Evolutionary conservation across 1,139 yeast genomes (phyloP).

Genomic region (Candida smagusa): DNA sequence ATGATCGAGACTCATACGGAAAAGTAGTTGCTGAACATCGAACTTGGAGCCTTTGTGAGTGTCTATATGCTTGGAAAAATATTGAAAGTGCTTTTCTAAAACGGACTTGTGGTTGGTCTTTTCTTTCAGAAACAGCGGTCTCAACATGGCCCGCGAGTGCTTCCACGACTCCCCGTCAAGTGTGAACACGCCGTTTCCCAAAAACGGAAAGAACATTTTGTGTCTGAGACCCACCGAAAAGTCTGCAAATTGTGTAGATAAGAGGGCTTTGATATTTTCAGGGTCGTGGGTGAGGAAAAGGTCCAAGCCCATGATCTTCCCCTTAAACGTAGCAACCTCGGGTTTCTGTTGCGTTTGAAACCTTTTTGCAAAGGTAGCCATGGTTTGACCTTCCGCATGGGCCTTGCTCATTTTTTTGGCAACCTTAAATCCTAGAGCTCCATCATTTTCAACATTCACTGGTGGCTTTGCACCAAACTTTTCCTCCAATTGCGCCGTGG

Average conservation of each 20-base stretch:
- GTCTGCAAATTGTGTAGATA: conserved; percentile 47
- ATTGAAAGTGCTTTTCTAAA: conserved; percentile 47
- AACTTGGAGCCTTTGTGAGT: conserved; percentile 21
- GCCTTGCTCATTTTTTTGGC: conserved; percentile 4
- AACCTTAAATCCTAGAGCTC: conserved; percentile 12
- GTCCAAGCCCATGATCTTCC: conserved; percentile 13
- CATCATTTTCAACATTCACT: conserved; percentile 7
- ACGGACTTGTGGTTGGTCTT: conserved; percentile 49
- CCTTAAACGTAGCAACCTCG: conserved; percentile 11
- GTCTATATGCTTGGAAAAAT: conserved; percentile 31
- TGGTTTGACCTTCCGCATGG: conserved; percentile 2
- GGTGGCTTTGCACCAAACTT: conserved; percentile 11
- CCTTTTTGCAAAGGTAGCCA: conserved; percentile 4
- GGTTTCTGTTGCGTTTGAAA: conserved; percentile 2
- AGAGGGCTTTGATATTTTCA: conserved; percentile 34
- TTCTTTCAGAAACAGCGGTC: conserved; percentile 58
- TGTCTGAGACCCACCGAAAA: conserved; percentile 51
- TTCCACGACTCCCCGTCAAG: conserved; percentile 56
- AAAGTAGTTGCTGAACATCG: conserved; percentile 38
- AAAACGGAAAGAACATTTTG: conserved; percentile 36
- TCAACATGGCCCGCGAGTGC: conserved; percentile 53
- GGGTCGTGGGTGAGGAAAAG: conserved; percentile 20
- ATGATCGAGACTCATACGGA: conserved; percentile 37
- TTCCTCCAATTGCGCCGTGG: conserved; percentile 1
- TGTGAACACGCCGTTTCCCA: conserved; percentile 60